Conservation (phyloP, 1,284 basidiomycete species). For the Puccinia coronata region DNA sequence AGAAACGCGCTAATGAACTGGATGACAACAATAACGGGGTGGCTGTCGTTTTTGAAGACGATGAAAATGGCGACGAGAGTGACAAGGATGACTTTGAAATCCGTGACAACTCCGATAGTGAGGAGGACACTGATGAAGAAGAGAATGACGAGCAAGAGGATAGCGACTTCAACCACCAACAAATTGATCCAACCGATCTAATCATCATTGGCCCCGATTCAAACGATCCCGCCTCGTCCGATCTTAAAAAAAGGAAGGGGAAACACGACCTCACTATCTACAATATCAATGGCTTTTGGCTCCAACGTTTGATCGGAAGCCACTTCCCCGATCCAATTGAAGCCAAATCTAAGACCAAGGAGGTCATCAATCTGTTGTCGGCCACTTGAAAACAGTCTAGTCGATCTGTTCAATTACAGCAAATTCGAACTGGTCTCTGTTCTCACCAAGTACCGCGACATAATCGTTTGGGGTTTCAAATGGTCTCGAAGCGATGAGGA, state of each 20-base stretch:
- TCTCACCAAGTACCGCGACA: slow-evolving; percentile 92
- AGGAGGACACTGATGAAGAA: slow-evolving; percentile 75
- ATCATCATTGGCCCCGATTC: slow-evolving; percentile 52
- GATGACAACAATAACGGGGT: slow-evolving; percentile 80
- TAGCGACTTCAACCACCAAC: slow-evolving; percentile 54
- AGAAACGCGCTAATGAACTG: slow-evolving; percentile 61
- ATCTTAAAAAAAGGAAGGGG: slow-evolving; percentile 37
- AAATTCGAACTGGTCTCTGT: slow-evolving; percentile 87
- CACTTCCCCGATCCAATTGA: slow-evolving; percentile 92
- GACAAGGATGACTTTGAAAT: slow-evolving; percentile 77
- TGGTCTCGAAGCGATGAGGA: slow-evolving; percentile 86
- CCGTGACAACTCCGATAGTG: slow-evolving; percentile 82
- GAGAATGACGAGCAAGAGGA: slow-evolving; percentile 72
- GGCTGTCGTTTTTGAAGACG: slow-evolving; percentile 83
- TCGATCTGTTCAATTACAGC: slow-evolving; percentile 90
- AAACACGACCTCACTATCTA: slow-evolving; percentile 71
- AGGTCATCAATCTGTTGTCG: slow-evolving; percentile 81
- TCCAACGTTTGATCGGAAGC: slow-evolving; percentile 87
- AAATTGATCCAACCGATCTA: slow-evolving; percentile 62
- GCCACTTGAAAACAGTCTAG: slow-evolving; percentile 89
- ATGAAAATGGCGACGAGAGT: slow-evolving; percentile 75
- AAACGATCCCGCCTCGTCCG: slow-evolving; percentile 58
- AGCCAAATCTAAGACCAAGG: slow-evolving; percentile 83
- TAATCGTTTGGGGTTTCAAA: slow-evolving; percentile 97
- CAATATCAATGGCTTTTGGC: slow-evolving; percentile 95